phyloP scores from a whole-genome alignment of 2,329 filamentous ascomycete species.

The Dactylonectria macrodidyma region DNA sequence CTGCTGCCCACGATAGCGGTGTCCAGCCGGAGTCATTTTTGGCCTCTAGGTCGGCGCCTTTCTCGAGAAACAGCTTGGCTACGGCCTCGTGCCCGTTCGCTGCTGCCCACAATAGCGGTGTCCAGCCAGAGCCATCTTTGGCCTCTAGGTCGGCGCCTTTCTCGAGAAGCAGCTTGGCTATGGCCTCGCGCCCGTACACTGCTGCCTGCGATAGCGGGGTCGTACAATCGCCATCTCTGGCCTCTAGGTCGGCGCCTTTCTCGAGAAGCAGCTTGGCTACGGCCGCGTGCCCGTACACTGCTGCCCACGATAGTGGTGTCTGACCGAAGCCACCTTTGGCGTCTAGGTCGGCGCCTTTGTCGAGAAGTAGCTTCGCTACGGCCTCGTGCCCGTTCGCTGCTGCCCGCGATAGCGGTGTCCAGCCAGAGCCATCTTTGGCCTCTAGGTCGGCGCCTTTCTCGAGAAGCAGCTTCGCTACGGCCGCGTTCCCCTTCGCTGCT shows the following conservation, averaged over 20 bases:
- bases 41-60: background rate
- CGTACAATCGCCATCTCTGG: background rate
- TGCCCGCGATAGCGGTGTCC: slow-evolving; percentile 15
- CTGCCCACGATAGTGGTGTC: background rate
- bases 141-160: background rate
- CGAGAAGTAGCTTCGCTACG: background rate
- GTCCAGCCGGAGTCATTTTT: background rate
- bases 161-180: background rate
- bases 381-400: too few relatives aligned
- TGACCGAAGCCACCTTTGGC: background rate
- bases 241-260: slow-evolving; percentile 4
- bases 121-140: too few relatives aligned
- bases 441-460: slow-evolving; percentile 4
- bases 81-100: background rate
- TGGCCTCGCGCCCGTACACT: too few relatives aligned
- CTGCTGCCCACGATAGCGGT: background rate
- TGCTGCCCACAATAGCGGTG: background rate
- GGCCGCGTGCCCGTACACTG: background rate
- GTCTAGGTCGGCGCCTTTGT: background rate
- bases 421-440: background rate
- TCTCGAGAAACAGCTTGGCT: background rate
- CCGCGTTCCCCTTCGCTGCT: background rate
- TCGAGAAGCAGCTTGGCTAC: slow-evolving; percentile 4
- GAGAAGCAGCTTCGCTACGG: background rate
- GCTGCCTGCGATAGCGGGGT: background rate